phyloP scores from a whole-genome alignment of 1,284 basidiomycete genomes.

The Cryptococcus maquisensis region DNA sequence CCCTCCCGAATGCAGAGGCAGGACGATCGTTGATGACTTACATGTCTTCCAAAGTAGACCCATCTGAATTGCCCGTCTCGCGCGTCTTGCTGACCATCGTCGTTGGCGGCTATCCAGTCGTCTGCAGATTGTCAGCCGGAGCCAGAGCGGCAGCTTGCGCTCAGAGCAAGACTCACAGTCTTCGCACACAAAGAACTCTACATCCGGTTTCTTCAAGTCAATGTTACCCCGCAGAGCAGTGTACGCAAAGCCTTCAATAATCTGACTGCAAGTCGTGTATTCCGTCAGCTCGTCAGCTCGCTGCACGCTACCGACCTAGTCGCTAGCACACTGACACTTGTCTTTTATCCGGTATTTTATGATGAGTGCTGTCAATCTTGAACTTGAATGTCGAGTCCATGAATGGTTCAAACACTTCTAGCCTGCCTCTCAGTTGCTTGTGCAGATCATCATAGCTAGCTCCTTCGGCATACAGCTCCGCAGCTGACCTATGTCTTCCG shows the following conservation, averaged over 20 bases:
- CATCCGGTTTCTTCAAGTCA: constrained; percentile 74
- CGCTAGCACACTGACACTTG: constrained; percentile 48
- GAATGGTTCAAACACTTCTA: constrained; percentile 60
- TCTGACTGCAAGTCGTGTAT: constrained; percentile 51
- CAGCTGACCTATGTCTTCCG: constrained; percentile 58
- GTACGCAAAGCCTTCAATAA: constrained; percentile 78
- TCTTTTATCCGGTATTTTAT: constrained; percentile 62
- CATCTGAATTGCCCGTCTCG: constrained; percentile 65
- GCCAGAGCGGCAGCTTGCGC: too few species aligned
- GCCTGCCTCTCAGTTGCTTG: constrained; percentile 53
- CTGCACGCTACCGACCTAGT: not conserved
- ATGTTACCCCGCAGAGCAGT: constrained; percentile 80
- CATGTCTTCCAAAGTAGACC: constrained; percentile 78
- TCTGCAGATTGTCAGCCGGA: constrained; percentile 15
- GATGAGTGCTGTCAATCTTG: constrained; percentile 70
- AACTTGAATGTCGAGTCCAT: constrained; percentile 75
- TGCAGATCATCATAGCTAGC: constrained; percentile 68
- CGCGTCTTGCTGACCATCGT: constrained; percentile 25
- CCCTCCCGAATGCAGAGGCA: not conserved
- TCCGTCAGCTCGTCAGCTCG: not conserved
- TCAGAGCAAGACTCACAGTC: constrained; percentile 63
- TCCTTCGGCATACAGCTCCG: constrained; percentile 70
- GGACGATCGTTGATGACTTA: constrained; percentile 53
- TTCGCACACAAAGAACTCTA: constrained; percentile 77
- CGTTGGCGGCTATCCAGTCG: constrained; percentile 24